These are phyloP conservation scores for Starmerella vitae DNA, from an alignment of 805 yeast species.

Conservation along the genomic window DNA sequence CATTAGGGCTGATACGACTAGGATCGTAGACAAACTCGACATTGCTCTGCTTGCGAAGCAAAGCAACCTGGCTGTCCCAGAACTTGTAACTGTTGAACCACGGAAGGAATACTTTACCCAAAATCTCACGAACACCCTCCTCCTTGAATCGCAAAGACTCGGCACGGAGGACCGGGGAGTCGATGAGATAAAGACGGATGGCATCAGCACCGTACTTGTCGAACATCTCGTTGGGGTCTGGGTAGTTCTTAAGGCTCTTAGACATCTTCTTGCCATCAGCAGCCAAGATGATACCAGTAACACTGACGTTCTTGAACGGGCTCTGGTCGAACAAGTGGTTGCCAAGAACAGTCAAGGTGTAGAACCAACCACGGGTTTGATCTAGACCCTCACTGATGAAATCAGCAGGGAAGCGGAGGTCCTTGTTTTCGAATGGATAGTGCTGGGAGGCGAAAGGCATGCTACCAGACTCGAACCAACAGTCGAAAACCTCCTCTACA, in stretches of 20 bases:
- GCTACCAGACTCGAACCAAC: slow-evolving; percentile 99
- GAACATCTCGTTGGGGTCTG: slow-evolving; percentile 77
- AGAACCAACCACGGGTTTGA: slow-evolving; percentile 99
- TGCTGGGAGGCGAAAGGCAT: slow-evolving; percentile 98
- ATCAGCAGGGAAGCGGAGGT: slow-evolving; percentile 84
- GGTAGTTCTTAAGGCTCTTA: slow-evolving; percentile 92
- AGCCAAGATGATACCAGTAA: slow-evolving; percentile 91
- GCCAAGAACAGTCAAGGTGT: slow-evolving; percentile 89
- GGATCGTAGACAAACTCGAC: slow-evolving; percentile 64
- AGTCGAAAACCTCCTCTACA: slow-evolving; percentile 95
- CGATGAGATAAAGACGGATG: slow-evolving; percentile 83
- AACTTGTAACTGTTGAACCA: slow-evolving; percentile 98
- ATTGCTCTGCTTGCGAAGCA: slow-evolving; percentile 62
- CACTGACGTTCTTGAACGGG: slow-evolving; percentile 91
- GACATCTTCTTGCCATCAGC: slow-evolving; percentile 99
- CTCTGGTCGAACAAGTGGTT: slow-evolving; percentile 84
- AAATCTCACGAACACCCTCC: slow-evolving; percentile 97
- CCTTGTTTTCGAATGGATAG: slow-evolving; percentile 84
- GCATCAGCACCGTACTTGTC: slow-evolving; percentile 96
- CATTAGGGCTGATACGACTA: slow-evolving; percentile 53
- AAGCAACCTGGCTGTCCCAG: slow-evolving; percentile 83
- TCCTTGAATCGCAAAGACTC: slow-evolving; percentile 95
- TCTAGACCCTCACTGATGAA: slow-evolving; percentile 97
- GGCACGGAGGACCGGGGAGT: slow-evolving; percentile 94
- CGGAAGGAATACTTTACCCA: slow-evolving; percentile 87